phyloP scores from a whole-genome alignment of 371 early-diverging fungal species.

The Apophysomyces ossiformis region DNA sequence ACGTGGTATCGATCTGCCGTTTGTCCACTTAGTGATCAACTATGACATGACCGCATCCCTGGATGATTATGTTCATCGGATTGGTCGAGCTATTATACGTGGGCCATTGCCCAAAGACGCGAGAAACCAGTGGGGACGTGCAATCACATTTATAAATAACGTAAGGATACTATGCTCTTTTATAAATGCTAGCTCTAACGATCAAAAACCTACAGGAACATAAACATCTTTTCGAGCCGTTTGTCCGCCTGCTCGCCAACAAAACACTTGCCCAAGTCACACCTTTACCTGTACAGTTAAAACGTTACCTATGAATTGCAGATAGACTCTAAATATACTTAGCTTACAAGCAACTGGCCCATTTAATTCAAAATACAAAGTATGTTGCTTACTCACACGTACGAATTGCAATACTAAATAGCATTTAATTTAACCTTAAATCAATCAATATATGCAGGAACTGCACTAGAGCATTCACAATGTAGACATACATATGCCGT shows the following conservation, averaged over 20 bases:
- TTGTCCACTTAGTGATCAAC: constrained; percentile 58
- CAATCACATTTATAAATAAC: constrained; percentile 66
- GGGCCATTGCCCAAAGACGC: constrained; percentile 29
- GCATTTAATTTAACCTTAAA: too few species aligned
- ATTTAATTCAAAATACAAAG: too few species aligned
- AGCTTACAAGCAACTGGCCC: too few species aligned
- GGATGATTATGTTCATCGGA: constrained; percentile 64
- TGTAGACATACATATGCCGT: neutral
- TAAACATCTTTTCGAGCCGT: constrained; percentile 47
- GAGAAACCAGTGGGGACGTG: constrained; percentile 44
- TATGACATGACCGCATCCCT: constrained; percentile 67
- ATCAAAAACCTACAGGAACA: constrained; percentile 41
- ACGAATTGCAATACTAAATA: too few species aligned
- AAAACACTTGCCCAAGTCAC: constrained; percentile 53
- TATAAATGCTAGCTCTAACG: neutral
- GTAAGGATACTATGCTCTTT: constrained; percentile 27
- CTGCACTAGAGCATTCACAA: too few species aligned
- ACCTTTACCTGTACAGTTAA: constrained; percentile 58
- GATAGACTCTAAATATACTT: too few species aligned
- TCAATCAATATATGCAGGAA: too few species aligned
- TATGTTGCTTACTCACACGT: neutral
- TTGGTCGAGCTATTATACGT: constrained; percentile 54
- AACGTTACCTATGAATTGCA: constrained; percentile 13
- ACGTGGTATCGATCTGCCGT: constrained; percentile 56
- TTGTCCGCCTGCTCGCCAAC: constrained; percentile 51